phyloP scores from a whole-genome alignment of 2,329 filamentous ascomycete genomes.

The Fusarium udum region DNA sequence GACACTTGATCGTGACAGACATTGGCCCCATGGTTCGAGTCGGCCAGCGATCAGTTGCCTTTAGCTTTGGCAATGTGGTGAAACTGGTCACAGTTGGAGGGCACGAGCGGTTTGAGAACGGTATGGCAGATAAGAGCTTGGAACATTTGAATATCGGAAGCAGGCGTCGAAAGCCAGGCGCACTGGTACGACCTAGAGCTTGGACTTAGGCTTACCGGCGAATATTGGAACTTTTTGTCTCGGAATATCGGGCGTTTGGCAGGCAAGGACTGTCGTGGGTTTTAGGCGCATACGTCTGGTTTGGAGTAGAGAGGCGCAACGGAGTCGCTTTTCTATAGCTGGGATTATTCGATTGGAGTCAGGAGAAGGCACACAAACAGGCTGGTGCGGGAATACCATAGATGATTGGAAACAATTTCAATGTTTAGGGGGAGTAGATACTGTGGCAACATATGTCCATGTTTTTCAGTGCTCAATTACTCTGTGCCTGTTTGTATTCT shows the following conservation, averaged over 20 bases:
- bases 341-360: conserved; percentile 3
- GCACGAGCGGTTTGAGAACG: conserved; percentile 68
- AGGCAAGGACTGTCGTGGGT: neutral
- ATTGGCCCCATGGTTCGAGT: conserved; percentile 72
- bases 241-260: conserved; percentile 2
- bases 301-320: conserved; percentile 38
- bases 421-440: neutral
- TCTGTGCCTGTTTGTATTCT: neutral
- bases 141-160: conserved; percentile 50
- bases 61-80: conserved; percentile 77
- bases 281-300: conserved; percentile 8
- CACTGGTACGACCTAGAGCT: conserved; percentile 33
- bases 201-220: conserved; percentile 32
- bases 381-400: conserved; percentile 20
- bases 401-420: conserved; percentile 5
- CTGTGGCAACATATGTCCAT: neutral
- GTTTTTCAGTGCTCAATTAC: neutral
- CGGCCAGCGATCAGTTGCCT: conserved; percentile 71
- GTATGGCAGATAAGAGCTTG: conserved; percentile 43
- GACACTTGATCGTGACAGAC: conserved; percentile 70
- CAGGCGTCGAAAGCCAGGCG: conserved; percentile 51
- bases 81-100: conserved; percentile 74
- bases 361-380: conserved; percentile 6
- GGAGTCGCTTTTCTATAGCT: conserved; percentile 17
- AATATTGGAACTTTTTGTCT: neutral